Evolutionary conservation across 2,329 filamentous ascomycete species (phyloP).

Genomic region (Aureobasidium mangrovei): DNA sequence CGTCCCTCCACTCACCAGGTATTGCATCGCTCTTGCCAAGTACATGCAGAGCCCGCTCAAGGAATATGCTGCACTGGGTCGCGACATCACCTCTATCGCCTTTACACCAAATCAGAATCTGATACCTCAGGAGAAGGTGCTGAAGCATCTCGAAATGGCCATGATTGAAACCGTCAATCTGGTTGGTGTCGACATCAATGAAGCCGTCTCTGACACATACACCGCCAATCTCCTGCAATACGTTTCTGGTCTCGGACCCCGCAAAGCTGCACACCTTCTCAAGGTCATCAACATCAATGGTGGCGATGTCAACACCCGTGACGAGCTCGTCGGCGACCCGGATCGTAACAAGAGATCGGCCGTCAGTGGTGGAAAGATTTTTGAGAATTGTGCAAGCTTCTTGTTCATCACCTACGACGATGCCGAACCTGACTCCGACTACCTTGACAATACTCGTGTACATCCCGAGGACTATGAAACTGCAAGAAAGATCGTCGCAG

Average conservation of each 20-base stretch:
- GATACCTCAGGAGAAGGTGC: slow-evolving; percentile 76
- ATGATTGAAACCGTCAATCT: slow-evolving; percentile 99
- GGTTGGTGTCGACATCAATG: slow-evolving; percentile 89
- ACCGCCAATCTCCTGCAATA: slow-evolving; percentile 84
- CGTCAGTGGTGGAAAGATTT: slow-evolving; percentile 73
- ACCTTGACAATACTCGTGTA: slow-evolving; percentile 91
- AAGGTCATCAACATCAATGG: slow-evolving; percentile 91
- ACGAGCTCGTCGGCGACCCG: slow-evolving; percentile 80
- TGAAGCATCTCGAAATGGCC: slow-evolving; percentile 82
- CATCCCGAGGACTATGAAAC: slow-evolving; percentile 98
- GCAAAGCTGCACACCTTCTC: slow-evolving; percentile 76
- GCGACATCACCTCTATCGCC: slow-evolving; percentile 74
- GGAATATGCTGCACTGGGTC: slow-evolving; percentile 88
- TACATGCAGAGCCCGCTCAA: slow-evolving; percentile 95
- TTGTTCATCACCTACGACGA: slow-evolving; percentile 80
- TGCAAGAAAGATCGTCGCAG: slow-evolving; percentile 94
- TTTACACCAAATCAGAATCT: slow-evolving; percentile 89
- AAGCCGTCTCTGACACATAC: slow-evolving; percentile 72
- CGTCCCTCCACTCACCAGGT: slow-evolving; percentile 68
- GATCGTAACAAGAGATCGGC: slow-evolving; percentile 53
- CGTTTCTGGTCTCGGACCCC: slow-evolving; percentile 80
- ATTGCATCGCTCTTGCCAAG: slow-evolving; percentile 79
- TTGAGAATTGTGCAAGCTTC: slow-evolving; percentile 96
- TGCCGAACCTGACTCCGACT: slow-evolving; percentile 75
- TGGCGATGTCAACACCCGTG: slow-evolving; percentile 72